Evolutionary conservation across 139 green algal species (phyloP), one percentile per base, ranked within the genome.

Genomic region (Chlorella vulgaris): DNA sequence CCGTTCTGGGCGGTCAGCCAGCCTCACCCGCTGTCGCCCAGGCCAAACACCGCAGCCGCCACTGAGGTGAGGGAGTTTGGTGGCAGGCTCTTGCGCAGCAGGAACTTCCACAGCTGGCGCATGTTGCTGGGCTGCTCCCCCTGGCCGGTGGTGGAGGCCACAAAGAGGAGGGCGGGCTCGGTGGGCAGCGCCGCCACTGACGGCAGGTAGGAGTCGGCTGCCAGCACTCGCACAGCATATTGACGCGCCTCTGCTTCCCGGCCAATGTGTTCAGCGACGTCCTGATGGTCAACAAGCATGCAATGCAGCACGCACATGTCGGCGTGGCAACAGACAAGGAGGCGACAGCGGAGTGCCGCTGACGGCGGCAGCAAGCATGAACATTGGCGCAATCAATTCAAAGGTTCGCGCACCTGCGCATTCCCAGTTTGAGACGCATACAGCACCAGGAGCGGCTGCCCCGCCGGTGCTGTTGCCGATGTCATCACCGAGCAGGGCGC

Each of bases 371-470:
- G 15, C 47, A 55, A n/a, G n/a, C n/a, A n/a, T n/a, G n/a, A n/a
- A n/a, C n/a, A n/a, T n/a, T n/a, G n/a, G n/a, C n/a, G n/a, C n/a
- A n/a, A n/a, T n/a, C n/a, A n/a, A n/a, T n/a, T n/a, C n/a, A n/a
- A n/a, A n/a, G n/a, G n/a, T n/a, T n/a, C 10, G 29, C n/a, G 76
- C 62, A 93, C 92, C 90, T 95, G 91, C 4, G 94, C 94, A 73
- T 97, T 98, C 26, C 95, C 95, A 15, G 95, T 98, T 74, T 98
- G 86, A 1, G 90, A 95, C 24, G 87, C 95, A 75, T 97, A 98
- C 1, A 98, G 83, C 10, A 98, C 84, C 13, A 97, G 76, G 7
- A 98, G 67, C 1, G 87, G 74, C 2, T 79, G 29, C 67, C 77
- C 8, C 4, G 47, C 31, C 26, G 22, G 47, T 24, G 47, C 47